phyloP scores from a whole-genome alignment of 306 rosid genomes.

The Rubus parviflorus region DNA sequence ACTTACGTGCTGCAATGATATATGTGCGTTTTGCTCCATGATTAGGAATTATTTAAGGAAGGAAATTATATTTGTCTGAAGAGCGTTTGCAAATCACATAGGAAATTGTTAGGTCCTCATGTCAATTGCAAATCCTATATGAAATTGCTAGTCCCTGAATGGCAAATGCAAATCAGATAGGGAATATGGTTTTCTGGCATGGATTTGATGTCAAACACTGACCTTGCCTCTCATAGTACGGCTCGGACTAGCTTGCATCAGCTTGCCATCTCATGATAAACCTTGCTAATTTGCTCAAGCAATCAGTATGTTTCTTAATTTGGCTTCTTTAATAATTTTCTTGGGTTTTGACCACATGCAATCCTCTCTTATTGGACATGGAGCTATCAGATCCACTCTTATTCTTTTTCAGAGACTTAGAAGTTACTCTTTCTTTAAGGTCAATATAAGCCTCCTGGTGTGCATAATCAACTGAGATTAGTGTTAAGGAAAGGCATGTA shows the following conservation, averaged over 20 bases:
- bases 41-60: no score
- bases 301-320: conserved; percentile 58
- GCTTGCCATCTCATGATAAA: conserved; percentile 60
- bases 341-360: background rate
- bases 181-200: conserved; percentile 68
- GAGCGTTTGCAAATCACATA: no score
- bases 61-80: no score
- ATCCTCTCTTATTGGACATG: background rate
- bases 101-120: no score
- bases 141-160: no score
- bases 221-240: conserved; percentile 84
- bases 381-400: background rate
- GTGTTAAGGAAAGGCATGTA: background rate
- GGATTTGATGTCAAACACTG: conserved; percentile 65
- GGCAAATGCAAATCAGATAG: no score
- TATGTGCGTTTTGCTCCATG: no score
- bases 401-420: background rate
- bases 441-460: background rate
- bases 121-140: no score
- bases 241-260: conserved; percentile 70
- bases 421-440: conserved; percentile 3
- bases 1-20: no score
- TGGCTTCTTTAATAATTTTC: conserved; percentile 12
- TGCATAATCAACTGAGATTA: background rate
- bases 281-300: conserved; percentile 85